Evolutionary conservation across 2,329 filamentous ascomycete species (phyloP).

Genomic region (Pleurostoma richardsiae): DNA sequence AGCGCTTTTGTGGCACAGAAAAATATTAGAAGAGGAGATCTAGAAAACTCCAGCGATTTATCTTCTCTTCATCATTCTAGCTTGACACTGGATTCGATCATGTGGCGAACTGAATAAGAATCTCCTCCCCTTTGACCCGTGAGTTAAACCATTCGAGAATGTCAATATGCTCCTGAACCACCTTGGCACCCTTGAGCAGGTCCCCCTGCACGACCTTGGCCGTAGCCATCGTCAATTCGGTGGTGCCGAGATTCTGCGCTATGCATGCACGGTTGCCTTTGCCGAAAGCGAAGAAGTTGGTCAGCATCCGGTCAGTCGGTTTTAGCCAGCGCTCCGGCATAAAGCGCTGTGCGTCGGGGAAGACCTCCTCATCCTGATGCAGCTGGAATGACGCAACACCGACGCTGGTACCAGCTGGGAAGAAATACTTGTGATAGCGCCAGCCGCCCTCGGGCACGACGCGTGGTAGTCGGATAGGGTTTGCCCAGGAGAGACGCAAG

Average conservation of each 20-base stretch:
- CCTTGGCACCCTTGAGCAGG: slow-evolving; percentile 4
- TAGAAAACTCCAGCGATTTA: too few species aligned
- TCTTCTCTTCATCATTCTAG: too few species aligned
- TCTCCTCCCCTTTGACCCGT: slow-evolving; percentile 1
- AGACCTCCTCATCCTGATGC: slow-evolving; percentile 13
- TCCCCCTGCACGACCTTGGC: slow-evolving; percentile 2
- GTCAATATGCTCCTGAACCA: slow-evolving; percentile 2
- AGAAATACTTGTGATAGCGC: background rate
- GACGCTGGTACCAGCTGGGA: background rate
- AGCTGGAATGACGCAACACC: slow-evolving; percentile 4
- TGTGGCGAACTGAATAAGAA: background rate
- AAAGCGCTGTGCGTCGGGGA: slow-evolving; percentile 10
- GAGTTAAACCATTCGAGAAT: slow-evolving; percentile 6
- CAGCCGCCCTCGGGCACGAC: slow-evolving; percentile 4
- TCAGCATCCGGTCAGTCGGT: slow-evolving; percentile 5
- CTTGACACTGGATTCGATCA: background rate
- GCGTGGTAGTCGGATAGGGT: slow-evolving; percentile 9
- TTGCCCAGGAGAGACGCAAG: slow-evolving; percentile 10
- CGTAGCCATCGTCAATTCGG: slow-evolving; percentile 7
- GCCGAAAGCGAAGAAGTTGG: slow-evolving; percentile 12
- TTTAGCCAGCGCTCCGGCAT: slow-evolving; percentile 12
- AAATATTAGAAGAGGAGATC: too few species aligned
- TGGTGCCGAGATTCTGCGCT: slow-evolving; percentile 10
- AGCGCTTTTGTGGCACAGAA: too few species aligned
- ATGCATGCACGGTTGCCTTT: slow-evolving; percentile 15